phyloP scores from a whole-genome alignment of 1,284 basidiomycete species.

The Anthracocystis panici-leucophaei region DNA sequence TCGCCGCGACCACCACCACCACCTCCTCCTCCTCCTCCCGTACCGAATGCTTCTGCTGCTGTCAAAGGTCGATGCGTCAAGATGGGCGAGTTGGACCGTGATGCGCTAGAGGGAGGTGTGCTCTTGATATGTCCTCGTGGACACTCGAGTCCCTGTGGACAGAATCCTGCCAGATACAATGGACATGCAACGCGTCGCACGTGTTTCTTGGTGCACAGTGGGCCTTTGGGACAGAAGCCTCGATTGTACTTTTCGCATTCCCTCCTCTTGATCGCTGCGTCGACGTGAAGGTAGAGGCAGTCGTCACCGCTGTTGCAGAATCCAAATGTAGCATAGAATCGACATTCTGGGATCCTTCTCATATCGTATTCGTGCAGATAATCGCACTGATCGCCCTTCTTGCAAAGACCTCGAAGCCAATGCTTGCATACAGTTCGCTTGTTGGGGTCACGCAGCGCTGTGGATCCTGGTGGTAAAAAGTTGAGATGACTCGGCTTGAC shows the following conservation, averaged over 20 bases:
- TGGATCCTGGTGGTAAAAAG: constrained; percentile 34
- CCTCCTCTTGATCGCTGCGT: constrained; percentile 80
- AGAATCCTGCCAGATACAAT: constrained; percentile 91
- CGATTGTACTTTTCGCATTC: constrained; percentile 96
- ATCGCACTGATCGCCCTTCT: constrained; percentile 97
- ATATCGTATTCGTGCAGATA: constrained; percentile 99
- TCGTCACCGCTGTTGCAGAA: constrained; percentile 98
- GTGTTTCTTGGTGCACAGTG: constrained; percentile 90
- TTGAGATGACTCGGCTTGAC: constrained; percentile 50
- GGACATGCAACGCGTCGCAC: constrained; percentile 90
- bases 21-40: not conserved
- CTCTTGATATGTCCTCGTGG: constrained; percentile 79
- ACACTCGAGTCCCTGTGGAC: constrained; percentile 92
- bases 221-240: constrained; percentile 85
- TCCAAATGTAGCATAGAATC: constrained; percentile 98
- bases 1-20: constrained; percentile 18
- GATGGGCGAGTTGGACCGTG: constrained; percentile 63
- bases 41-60: constrained; percentile 64
- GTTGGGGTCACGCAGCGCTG: constrained; percentile 70
- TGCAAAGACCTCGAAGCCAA: constrained; percentile 97
- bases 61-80: constrained; percentile 65
- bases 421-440: constrained; percentile 90
- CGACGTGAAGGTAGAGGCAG: constrained; percentile 97
- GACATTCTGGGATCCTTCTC: constrained; percentile 98
- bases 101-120: constrained; percentile 59